Evolutionary conservation across 2,329 filamentous ascomycete genomes (phyloP).

Genomic region (Penicillium sp.): DNA sequence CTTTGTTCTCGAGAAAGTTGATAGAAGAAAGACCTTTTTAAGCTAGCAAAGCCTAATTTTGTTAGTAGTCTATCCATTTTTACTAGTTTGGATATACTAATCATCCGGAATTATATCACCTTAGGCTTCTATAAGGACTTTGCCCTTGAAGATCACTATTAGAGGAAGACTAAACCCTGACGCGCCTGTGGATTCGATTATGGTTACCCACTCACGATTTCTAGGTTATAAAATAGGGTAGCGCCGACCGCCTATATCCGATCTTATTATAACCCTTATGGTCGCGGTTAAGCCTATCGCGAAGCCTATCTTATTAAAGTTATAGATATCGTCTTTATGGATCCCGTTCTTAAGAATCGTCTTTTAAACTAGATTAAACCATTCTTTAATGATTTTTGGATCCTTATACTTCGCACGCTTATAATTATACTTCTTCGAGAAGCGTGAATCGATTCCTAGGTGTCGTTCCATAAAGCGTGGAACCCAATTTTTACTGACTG

Average conservation of each 20-base stretch:
- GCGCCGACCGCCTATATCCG: no score
- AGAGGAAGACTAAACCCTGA: not conserved
- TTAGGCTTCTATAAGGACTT: not conserved
- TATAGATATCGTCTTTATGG: not conserved
- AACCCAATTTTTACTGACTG: not conserved
- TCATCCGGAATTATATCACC: no score
- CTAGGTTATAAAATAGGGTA: slow-evolving; percentile 3
- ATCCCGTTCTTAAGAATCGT: not conserved
- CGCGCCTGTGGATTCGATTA: not conserved
- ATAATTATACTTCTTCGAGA: no score
- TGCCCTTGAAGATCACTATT: no score
- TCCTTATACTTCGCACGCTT: not conserved
- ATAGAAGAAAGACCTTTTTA: no score
- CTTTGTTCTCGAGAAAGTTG: not conserved
- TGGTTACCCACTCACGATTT: slow-evolving; percentile 1
- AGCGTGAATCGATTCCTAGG: not conserved
- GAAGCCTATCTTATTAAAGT: slow-evolving; percentile 3
- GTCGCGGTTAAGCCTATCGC: not conserved
- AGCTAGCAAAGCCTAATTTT: no score
- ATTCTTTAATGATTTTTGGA: not conserved
- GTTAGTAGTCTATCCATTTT: no score
- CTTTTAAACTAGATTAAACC: not conserved
- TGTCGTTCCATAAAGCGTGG: not conserved
- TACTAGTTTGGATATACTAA: no score
- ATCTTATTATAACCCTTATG: not conserved